Evolutionary conservation across 1,139 yeast species (phyloP), one percentile per base, ranked within the genome.

Genomic region (Lodderomyces theae): DNA sequence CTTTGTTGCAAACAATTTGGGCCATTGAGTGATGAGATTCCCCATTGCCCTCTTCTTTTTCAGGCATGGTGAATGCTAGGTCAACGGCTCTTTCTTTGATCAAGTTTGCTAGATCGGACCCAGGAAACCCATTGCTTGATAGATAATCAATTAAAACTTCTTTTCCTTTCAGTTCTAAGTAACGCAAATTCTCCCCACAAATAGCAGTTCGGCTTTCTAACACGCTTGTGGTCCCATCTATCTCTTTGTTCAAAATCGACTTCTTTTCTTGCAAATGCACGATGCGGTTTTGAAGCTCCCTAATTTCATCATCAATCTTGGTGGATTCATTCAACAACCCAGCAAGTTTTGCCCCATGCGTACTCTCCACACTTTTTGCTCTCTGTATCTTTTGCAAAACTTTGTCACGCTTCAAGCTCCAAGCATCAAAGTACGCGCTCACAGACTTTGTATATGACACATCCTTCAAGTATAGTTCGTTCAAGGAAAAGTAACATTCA

Each of bases 221-320:
- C 3, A 76, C 69, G n/a, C 80, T 75, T 48, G 75, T 72, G 0
- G 85, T 73, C 31, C 68, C 69, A 12, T 63, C 61, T 11, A 79
- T 66, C 53, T 80, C 86, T 4, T 53, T 46, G 13, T 54, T 54
- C 1, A 80, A 43, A 0, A 67, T 49, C 4, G 46, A 50, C 42
- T 69, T 70, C 49, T 74, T 77, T 2, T 56, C 53, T 38, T 61
- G 66, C 17, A 79, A 50, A 6, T 55, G 53, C 4, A 38, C 36
- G 15, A 81, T 51, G 41, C 66, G 61, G 3, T 48, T 40, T 45
- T 80, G 81, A 29, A 79, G 49, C 0, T 52, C 54, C 0, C 43
- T 51, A 3, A 80, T 77, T 42, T 79, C 79, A 1, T 47, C 35
- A 42, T 72, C 75, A 1, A 78, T 53, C 1, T 44, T 52, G 6